Evolutionary conservation across 176 grass and related monocot genomes (phyloP).

Genomic region (Thalia dealbata): DNA sequence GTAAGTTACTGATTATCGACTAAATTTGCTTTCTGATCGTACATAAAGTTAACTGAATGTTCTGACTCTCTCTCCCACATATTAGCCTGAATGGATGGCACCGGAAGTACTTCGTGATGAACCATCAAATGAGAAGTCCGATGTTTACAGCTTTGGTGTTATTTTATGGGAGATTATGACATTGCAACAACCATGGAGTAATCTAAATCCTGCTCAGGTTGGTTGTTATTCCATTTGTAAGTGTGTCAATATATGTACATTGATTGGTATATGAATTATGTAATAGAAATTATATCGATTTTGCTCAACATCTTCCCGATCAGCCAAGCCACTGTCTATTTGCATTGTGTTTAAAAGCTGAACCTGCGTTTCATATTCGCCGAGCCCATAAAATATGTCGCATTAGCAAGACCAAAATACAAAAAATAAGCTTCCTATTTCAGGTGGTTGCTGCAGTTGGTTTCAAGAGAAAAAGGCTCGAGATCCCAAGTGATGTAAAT

Average conservation of each 20-base stretch:
- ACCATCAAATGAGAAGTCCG: slow-evolving; percentile 97
- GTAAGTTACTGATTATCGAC: slow-evolving; percentile 34
- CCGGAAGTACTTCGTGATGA: slow-evolving; percentile 95
- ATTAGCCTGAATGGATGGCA: slow-evolving; percentile 98
- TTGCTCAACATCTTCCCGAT: not conserved
- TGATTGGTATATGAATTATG: not conserved
- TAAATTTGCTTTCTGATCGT: not conserved
- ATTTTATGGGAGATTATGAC: slow-evolving; percentile 98
- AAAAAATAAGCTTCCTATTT: not conserved
- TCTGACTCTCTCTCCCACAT: slow-evolving; percentile 21
- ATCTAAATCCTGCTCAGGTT: slow-evolving; percentile 81
- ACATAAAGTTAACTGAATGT: not conserved
- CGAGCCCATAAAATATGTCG: not conserved
- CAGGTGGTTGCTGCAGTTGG: slow-evolving; percentile 95
- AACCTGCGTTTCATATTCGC: not conserved
- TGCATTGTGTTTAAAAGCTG: not conserved
- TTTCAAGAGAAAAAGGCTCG: slow-evolving; percentile 86
- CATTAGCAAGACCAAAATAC: not conserved
- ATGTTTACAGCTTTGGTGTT: slow-evolving; percentile 87
- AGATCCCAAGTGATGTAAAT: slow-evolving; percentile 72
- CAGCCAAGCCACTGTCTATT: not conserved
- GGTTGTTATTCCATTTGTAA: not conserved
- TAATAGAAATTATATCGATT: not conserved
- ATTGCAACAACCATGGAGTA: slow-evolving; percentile 93
- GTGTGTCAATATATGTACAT: not conserved